Percentiles rank a stretch among this genome's conserved stretches.
These are phyloP conservation scores for Ganoderma leucocontextum DNA, from an alignment of 1,284 basidiomycete genomes.

Conservation along the genomic window DNA sequence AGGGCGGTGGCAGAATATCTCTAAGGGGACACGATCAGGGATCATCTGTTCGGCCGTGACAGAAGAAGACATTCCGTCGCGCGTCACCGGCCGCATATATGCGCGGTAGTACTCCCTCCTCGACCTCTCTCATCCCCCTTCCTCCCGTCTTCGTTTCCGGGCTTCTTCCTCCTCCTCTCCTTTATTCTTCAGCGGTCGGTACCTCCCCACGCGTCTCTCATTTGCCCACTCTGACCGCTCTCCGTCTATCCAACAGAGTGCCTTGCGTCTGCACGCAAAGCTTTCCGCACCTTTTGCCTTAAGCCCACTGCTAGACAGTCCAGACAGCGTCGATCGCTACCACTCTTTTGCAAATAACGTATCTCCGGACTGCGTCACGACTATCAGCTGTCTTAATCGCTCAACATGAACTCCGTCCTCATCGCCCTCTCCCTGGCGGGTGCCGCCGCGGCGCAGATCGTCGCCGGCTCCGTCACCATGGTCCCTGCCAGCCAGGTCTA, in stretches of 20 bases:
- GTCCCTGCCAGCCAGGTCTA: conserved; percentile 45
- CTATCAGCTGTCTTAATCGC: conserved; percentile 35
- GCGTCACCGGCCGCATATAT: conserved; percentile 35
- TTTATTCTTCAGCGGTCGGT: conserved; percentile 52
- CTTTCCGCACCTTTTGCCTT: conserved; percentile 39
- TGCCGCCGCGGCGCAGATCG: conserved; percentile 61
- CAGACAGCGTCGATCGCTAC: conserved; percentile 75
- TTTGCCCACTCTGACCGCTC: conserved; percentile 19
- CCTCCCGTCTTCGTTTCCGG: conserved; percentile 46
- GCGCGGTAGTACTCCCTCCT: conserved; percentile 4
- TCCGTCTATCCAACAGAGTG: conserved; percentile 35
- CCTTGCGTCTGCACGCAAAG: conserved; percentile 44
- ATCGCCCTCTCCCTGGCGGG: conserved; percentile 64
- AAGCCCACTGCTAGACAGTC: conserved; percentile 45
- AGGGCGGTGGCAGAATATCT: conserved; percentile 32
- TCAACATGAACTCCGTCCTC: conserved; percentile 69
- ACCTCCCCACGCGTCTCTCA: conserved; percentile 24
- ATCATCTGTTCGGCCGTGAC: conserved; percentile 39
- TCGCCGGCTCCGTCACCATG: conserved; percentile 60
- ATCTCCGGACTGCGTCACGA: conserved; percentile 42
- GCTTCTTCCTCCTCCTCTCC: conserved; percentile 48
- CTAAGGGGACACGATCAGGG: conserved; percentile 47
- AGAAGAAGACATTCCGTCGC: conserved; percentile 34
- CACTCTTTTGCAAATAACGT: conserved; percentile 50
- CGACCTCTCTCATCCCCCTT: conserved; percentile 37